phyloP scores from a whole-genome alignment of 768 basidiomycete species.

The Kwoniella bestiolae region DNA sequence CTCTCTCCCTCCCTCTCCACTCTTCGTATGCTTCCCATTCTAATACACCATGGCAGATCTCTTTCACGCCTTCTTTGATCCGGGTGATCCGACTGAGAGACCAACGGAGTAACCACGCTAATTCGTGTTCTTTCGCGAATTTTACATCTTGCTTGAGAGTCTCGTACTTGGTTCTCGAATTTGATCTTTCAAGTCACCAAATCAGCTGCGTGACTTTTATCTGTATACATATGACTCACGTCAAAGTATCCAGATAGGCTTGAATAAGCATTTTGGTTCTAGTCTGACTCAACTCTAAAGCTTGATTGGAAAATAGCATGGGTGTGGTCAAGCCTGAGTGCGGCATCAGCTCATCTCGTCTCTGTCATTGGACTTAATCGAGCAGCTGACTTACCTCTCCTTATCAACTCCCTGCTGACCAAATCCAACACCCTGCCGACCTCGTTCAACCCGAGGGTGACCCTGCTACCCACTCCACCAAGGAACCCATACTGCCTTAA shows the following conservation, averaged over 20 bases:
- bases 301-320: conserved; percentile 85
- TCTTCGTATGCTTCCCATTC: conserved; percentile 81
- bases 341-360: background rate
- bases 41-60: conserved; percentile 65
- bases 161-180: background rate
- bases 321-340: conserved; percentile 73
- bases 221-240: no score
- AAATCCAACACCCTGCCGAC: conserved; percentile 37
- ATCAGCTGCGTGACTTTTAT: no score
- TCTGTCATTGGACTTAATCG: background rate
- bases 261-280: conserved; percentile 76
- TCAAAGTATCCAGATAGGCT: conserved; percentile 66
- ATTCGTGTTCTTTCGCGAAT: conserved; percentile 82
- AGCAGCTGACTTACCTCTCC: conserved; percentile 35
- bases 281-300: conserved; percentile 79
- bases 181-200: conserved; percentile 3
- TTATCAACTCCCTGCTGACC: conserved; percentile 41
- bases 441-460: conserved; percentile 45
- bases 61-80: conserved; percentile 59
- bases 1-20: conserved; percentile 80
- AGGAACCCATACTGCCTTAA: conserved; percentile 44
- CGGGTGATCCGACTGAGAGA: conserved; percentile 78
- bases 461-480: conserved; percentile 33
- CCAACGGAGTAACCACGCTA: conserved; percentile 93
- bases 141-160: conserved; percentile 65